Percentiles rank a stretch among this genome's conserved stretches.
These are phyloP conservation scores for Isochrysis galbana DNA, from an alignment of 78 protist genomes.

Conservation along the genomic window DNA sequence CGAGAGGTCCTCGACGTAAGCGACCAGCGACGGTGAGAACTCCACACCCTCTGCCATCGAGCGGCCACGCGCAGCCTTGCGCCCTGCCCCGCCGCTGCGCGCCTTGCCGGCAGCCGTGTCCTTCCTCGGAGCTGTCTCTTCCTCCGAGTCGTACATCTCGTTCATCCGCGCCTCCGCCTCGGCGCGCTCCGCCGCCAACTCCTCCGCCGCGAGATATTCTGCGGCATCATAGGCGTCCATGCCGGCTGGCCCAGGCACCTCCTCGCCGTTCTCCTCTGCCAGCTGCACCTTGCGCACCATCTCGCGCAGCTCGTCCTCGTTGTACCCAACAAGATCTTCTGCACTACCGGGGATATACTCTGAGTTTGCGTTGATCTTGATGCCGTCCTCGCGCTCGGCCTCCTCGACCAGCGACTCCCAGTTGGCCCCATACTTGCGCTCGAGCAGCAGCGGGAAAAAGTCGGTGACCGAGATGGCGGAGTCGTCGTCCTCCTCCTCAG, in stretches of 20 bases:
- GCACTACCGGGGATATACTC: background rate
- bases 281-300: background rate
- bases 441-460: background rate
- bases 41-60: background rate
- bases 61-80: background rate
- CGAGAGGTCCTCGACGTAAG: background rate
- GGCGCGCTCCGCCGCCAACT: background rate
- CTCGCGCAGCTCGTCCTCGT: background rate
- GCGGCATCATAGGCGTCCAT: too few relatives aligned
- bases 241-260: background rate
- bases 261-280: background rate
- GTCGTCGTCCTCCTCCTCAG: background rate
- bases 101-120: too few relatives aligned
- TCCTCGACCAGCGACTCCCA: background rate
- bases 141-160: background rate
- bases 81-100: too few relatives aligned
- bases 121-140: too few relatives aligned
- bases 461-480: background rate
- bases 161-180: background rate
- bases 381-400: background rate
- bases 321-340: background rate
- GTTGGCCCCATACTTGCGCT: background rate
- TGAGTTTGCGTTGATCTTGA: background rate
- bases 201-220: too few relatives aligned
- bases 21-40: background rate